Percentiles rank a stretch among this genome's conserved stretches.
Evolutionary conservation across 768 basidiomycete genomes (phyloP).

Genomic region (Kwoniella mangroviensis): DNA sequence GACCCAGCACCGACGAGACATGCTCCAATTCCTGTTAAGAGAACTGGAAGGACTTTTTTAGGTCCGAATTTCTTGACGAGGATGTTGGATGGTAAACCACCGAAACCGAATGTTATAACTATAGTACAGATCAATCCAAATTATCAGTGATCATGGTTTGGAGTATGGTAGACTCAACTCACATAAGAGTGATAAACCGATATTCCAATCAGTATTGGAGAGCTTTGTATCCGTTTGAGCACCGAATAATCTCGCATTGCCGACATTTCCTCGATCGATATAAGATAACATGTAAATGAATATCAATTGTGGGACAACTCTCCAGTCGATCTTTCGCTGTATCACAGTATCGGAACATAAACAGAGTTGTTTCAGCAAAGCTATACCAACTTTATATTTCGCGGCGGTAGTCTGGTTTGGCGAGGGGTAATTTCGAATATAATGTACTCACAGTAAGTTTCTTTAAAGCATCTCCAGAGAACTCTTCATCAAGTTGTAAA

Average conservation of each 20-base stretch:
- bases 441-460: conserved; percentile 37
- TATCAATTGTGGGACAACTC: conserved; percentile 37
- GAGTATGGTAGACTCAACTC: too few relatives aligned
- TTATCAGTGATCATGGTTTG: too few relatives aligned
- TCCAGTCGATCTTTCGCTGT: conserved; percentile 32
- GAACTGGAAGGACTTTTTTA: conserved; percentile 32
- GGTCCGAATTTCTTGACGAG: conserved; percentile 37
- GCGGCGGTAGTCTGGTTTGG: background rate
- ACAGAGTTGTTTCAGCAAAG: background rate
- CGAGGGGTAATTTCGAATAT: background rate
- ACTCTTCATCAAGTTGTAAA: conserved; percentile 25
- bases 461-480: conserved; percentile 30
- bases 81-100: conserved; percentile 36
- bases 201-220: conserved; percentile 35
- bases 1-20: conserved; percentile 35
- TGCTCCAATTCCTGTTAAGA: conserved; percentile 22
- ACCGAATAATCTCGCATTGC: conserved; percentile 45
- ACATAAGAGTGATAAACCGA: conserved; percentile 42
- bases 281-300: conserved; percentile 45
- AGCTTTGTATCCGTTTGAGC: conserved; percentile 24
- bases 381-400: background rate
- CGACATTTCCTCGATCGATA: conserved; percentile 45
- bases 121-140: background rate
- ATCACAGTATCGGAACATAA: background rate
- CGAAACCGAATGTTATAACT: conserved; percentile 38